A percentile compares a stretch with the other conserved stretches of the same genome.
Evolutionary conservation across 78 protist genomes (phyloP).

Genomic region (Dictyostelium capitatum): DNA sequence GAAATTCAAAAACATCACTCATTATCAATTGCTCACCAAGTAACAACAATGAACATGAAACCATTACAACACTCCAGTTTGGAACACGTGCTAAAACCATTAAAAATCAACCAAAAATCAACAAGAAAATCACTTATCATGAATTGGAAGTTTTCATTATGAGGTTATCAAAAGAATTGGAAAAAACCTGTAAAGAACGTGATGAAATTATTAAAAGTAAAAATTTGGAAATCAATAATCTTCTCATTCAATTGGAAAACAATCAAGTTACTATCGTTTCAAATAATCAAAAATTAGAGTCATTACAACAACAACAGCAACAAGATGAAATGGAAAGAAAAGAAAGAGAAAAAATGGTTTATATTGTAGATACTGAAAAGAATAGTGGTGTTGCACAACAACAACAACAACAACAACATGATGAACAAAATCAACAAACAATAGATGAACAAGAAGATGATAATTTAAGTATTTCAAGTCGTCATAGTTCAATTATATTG

Average conservation of each 20-base stretch:
- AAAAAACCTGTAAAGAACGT: slow-evolving; percentile 1
- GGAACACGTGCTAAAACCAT: slow-evolving; percentile 93
- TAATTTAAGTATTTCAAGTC: background rate
- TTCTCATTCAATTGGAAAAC: slow-evolving; percentile 3
- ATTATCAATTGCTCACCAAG: slow-evolving; percentile 88
- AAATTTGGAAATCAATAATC: slow-evolving; percentile 10
- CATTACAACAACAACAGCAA: background rate
- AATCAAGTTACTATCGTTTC: background rate
- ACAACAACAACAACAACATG: background rate
- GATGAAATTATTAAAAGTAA: background rate
- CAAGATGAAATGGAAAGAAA: too few species aligned
- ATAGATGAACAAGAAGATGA: background rate
- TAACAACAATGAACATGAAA: slow-evolving; percentile 80
- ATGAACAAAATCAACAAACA: background rate
- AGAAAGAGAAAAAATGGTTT: too few species aligned
- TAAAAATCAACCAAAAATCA: slow-evolving; percentile 90
- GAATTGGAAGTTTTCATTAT: slow-evolving; percentile 31
- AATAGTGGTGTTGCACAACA: background rate
- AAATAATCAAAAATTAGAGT: background rate
- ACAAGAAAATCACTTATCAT: slow-evolving; percentile 77
- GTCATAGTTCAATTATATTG: background rate
- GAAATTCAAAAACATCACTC: slow-evolving; percentile 86
- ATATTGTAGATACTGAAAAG: background rate
- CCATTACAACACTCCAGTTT: slow-evolving; percentile 89
- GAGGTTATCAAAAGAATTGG: background rate